Base-by-base conservation (phyloP, 371 early-diverging fungal genomes). In the Coemansia sp. region DNA sequence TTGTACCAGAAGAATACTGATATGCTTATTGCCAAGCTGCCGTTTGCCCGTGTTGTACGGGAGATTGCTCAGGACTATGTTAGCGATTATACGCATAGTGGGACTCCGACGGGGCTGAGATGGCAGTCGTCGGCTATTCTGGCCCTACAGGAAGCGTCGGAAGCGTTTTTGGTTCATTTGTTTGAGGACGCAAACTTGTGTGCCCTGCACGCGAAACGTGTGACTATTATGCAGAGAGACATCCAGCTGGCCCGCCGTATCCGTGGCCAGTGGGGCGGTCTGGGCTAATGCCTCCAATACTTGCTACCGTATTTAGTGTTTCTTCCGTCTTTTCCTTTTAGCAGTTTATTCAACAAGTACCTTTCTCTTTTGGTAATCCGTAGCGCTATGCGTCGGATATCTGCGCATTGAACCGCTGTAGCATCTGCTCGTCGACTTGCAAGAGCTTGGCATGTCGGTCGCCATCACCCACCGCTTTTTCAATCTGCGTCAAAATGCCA, bases 1-100 rank as follows among this genome's bases (percentile, higher is more conserved):
- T 93, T 94, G 80, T 97, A 94, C 86, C 97, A 96, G 82, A 97
- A 96, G 86, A 91, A 91, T 69, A 98, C 98, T 64, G 97, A 98
- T 75, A 89, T 96, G 62, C 86, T 98, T 75, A 95, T 99, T 89
- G 62, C 83, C 88, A 92, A 91, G 75, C 83, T 88, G 14, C 93
- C 94, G 20, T 94, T 94, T 84, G 85, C 89, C 42, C 82, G 93
- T 23, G 77, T 93, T 47, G 91, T 92, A 11, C 81, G 86, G 50
- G 91, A 91, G 72, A 84, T 91, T 11, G 82, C 91, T 1, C 62
- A 77, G 65, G 68, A 69, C 53, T 70, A 57, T 54, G 64, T 66
- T 12, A 64, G 70, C 58, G 78, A 77, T 56, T 72, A 78, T 71
- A 61, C 80, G 30, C 47, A 68, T 39, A 78, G 74, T 18, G 68